Conservation (phyloP, 176 grass and related monocot genomes). For the Aegilops longissima region DNA sequence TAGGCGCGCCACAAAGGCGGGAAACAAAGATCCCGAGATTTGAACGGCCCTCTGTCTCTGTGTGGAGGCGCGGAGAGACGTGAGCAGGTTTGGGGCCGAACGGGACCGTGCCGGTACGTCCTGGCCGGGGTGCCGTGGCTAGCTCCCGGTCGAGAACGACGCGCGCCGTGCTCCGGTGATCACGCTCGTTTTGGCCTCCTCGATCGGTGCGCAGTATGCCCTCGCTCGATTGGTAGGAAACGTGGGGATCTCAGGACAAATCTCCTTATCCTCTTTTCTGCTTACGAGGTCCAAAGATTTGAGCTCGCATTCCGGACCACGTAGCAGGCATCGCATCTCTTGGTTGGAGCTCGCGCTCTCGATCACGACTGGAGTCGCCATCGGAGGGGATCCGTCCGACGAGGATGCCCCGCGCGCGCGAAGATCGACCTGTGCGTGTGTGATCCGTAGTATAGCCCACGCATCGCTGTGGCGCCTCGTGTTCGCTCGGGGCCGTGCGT, state of each 20-base stretch:
- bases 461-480: too few species aligned
- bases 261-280: background rate
- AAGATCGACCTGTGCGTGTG: background rate
- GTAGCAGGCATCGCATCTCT: background rate
- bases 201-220: background rate
- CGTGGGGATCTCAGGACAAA: background rate
- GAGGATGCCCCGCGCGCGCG: too few species aligned
- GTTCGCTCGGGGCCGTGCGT: too few species aligned
- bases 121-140: too few species aligned
- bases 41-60: too few species aligned
- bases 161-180: too few species aligned
- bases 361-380: background rate
- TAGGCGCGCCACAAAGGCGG: background rate
- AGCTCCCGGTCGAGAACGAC: background rate
- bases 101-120: too few species aligned
- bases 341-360: background rate
- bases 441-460: background rate
- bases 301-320: background rate
- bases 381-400: too few species aligned
- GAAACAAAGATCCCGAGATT: background rate
- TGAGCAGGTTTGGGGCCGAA: background rate
- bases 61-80: conserved; percentile 20
- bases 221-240: background rate
- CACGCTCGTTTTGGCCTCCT: background rate
- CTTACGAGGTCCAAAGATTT: background rate